A percentile compares a stretch with the other conserved stretches of the same genome.
These are phyloP conservation scores for Mycena venus DNA, from an alignment of 768 basidiomycete genomes.

Conservation along the genomic window DNA sequence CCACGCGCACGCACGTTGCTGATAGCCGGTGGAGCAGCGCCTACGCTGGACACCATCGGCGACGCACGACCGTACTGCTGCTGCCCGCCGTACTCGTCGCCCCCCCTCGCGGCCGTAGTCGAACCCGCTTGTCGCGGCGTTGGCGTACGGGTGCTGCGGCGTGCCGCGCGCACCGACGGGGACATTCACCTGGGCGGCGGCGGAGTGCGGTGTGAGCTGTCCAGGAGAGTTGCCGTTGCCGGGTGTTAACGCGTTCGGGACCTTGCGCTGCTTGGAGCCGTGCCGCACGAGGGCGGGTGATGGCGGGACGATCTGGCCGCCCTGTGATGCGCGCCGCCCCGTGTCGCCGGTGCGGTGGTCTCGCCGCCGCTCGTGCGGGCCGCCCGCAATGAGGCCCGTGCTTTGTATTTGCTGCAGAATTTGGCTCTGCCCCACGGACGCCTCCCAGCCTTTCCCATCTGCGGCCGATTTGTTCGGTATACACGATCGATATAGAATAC, in stretches of 20 bases:
- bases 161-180: constrained; percentile 65
- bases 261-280: constrained; percentile 79
- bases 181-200: constrained; percentile 81
- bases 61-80: constrained; percentile 83
- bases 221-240: constrained; percentile 62
- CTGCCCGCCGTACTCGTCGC: constrained; percentile 71
- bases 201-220: constrained; percentile 78
- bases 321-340: constrained; percentile 74
- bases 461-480: constrained; percentile 14
- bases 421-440: constrained; percentile 75
- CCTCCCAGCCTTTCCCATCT: constrained; percentile 97
- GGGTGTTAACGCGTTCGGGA: constrained; percentile 72
- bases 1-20: constrained; percentile 79
- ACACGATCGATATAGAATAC: background rate
- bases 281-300: constrained; percentile 85
- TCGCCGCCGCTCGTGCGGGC: constrained; percentile 68
- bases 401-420: constrained; percentile 76
- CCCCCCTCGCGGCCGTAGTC: constrained; percentile 64
- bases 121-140: constrained; percentile 66
- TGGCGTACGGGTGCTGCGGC: constrained; percentile 80
- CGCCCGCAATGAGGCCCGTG: constrained; percentile 56
- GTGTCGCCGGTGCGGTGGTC: constrained; percentile 66
- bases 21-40: constrained; percentile 78
- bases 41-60: constrained; percentile 82
- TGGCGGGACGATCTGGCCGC: constrained; percentile 72